A percentile compares a stretch with the other conserved stretches of the same genome.
Conservation (phyloP, 2,329 filamentous ascomycete genomes). For the Trichoderma atrobrunneum region DNA sequence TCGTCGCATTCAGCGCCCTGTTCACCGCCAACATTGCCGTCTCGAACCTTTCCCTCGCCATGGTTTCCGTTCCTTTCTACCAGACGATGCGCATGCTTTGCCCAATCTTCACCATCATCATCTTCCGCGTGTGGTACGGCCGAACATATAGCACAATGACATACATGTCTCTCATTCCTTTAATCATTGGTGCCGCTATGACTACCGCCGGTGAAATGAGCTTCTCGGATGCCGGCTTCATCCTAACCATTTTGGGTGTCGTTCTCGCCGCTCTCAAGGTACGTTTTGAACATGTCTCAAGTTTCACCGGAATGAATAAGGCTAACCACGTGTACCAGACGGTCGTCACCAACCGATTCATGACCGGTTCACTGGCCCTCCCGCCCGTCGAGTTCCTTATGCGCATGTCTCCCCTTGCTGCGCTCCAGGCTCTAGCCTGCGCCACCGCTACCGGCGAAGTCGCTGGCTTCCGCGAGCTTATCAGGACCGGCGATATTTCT, state of each 20-base stretch:
- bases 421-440: slow-evolving; percentile 52
- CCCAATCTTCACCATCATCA: slow-evolving; percentile 60
- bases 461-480: slow-evolving; percentile 37
- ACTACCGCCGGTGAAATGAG: slow-evolving; percentile 62
- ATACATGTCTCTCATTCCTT: slow-evolving; percentile 59
- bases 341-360: slow-evolving; percentile 61
- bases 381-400: slow-evolving; percentile 60
- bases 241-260: slow-evolving; percentile 53
- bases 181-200: slow-evolving; percentile 57
- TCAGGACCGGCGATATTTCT: slow-evolving; percentile 36
- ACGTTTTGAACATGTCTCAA: slow-evolving; percentile 17
- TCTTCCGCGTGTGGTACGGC: slow-evolving; percentile 56
- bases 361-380: slow-evolving; percentile 58
- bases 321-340: slow-evolving; percentile 38
- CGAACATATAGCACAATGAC: slow-evolving; percentile 55
- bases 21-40: slow-evolving; percentile 64
- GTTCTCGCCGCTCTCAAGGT: slow-evolving; percentile 55
- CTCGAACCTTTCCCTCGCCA: slow-evolving; percentile 59
- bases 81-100: slow-evolving; percentile 62
- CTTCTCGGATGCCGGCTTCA: slow-evolving; percentile 56
- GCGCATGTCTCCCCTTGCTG: slow-evolving; percentile 61
- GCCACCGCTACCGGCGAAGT: slow-evolving; percentile 54
- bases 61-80: slow-evolving; percentile 65
- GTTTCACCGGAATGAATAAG: neutral
- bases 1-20: slow-evolving; percentile 57